Conservation (phyloP, 2,329 filamentous ascomycete species). For the Pyricularia pennisetigena region DNA sequence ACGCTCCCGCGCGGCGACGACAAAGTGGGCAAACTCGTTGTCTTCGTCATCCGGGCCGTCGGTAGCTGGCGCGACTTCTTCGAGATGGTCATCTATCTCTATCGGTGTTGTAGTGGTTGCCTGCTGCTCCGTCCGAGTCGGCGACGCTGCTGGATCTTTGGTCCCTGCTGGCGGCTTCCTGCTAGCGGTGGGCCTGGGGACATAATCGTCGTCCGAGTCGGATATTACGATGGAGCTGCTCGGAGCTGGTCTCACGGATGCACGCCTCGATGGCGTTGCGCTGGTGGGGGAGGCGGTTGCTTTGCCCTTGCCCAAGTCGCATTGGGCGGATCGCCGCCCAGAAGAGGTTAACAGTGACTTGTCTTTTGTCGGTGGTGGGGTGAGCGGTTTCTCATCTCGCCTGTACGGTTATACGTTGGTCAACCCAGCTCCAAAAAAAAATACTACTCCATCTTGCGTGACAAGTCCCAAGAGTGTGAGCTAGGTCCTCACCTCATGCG, state of each 20-base stretch:
- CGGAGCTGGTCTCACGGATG: neutral
- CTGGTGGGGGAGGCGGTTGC: constrained; percentile 2
- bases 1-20: neutral
- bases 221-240: neutral
- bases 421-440: neutral
- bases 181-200: neutral
- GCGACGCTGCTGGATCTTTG: neutral
- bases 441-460: neutral
- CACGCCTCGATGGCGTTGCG: neutral
- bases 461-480: neutral
- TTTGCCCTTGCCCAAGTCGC: constrained; percentile 4
- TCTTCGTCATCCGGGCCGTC: neutral
- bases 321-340: neutral
- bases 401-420: neutral
- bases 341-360: neutral
- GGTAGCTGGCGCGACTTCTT: neutral
- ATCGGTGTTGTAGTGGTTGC: neutral
- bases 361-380: constrained; percentile 2
- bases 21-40: constrained; percentile 3
- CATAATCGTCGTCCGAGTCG: neutral
- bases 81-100: constrained; percentile 1
- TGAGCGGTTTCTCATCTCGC: neutral
- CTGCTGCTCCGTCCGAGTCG: neutral
- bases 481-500: constrained; percentile 1
- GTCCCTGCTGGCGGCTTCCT: neutral